These are phyloP conservation scores for Talaromyces sp. DNA, from an alignment of 2,329 filamentous ascomycete species.

Conservation along the genomic window DNA sequence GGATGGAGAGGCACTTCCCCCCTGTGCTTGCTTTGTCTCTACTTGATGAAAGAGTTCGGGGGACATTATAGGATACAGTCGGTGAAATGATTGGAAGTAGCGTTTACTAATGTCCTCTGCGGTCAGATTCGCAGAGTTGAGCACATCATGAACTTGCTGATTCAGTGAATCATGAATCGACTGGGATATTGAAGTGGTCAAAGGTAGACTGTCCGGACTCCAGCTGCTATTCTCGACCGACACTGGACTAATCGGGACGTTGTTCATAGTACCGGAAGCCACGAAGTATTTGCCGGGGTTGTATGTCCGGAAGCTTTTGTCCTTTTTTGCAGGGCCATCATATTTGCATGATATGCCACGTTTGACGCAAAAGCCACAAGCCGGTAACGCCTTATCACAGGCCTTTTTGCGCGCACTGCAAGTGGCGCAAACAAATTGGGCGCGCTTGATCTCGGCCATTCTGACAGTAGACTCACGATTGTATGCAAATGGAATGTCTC, in stretches of 20 bases:
- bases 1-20: not conserved
- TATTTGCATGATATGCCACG: slow-evolving; percentile 10
- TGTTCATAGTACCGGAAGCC: not conserved
- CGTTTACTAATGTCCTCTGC: not conserved
- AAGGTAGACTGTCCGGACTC: not conserved
- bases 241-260: not conserved
- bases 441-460: slow-evolving; percentile 6
- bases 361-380: slow-evolving; percentile 8
- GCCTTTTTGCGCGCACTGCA: slow-evolving; percentile 13
- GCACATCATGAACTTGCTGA: slow-evolving; percentile 1
- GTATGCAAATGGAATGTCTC: not conserved
- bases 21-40: not conserved
- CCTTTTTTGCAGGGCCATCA: not conserved
- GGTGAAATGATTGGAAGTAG: slow-evolving; percentile 11
- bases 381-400: slow-evolving; percentile 9
- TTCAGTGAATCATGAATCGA: not conserved
- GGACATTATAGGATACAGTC: slow-evolving; percentile 6
- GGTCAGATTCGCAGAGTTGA: not conserved
- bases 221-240: not conserved
- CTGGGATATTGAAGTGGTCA: not conserved
- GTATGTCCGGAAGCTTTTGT: slow-evolving; percentile 4
- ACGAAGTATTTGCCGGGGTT: slow-evolving; percentile 13
- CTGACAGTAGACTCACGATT: not conserved
- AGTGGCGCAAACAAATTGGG: slow-evolving; percentile 9
- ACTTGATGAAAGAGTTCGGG: not conserved